Percentiles rank a stretch among this genome's conserved stretches.
phyloP scores from a whole-genome alignment of 2,329 filamentous ascomycete genomes.

The Huntiella abstrusa region DNA sequence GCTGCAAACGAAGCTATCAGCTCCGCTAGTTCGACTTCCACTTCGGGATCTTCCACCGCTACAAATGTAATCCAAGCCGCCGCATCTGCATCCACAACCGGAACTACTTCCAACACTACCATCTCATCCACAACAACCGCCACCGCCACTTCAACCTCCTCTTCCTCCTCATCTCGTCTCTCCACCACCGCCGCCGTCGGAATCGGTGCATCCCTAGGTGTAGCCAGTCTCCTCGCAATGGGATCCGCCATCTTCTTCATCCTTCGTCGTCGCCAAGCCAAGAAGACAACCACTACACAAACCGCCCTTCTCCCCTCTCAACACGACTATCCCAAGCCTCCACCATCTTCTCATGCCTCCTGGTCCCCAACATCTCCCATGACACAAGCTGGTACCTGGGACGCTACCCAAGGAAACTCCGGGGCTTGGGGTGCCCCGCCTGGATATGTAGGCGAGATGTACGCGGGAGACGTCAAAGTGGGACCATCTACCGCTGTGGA shows the following conservation, averaged over 20 bases:
- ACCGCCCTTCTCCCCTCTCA: not conserved
- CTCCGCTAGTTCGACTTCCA: slow-evolving; percentile 6
- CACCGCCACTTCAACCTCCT: not conserved
- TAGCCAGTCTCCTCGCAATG: slow-evolving; percentile 15
- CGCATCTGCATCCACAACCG: not conserved
- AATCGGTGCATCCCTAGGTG: slow-evolving; percentile 21
- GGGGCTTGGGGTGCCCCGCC: not conserved
- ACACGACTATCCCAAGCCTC: slow-evolving; percentile 2
- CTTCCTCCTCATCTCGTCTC: not conserved
- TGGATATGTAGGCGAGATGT: not conserved
- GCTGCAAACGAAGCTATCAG: slow-evolving; percentile 11
- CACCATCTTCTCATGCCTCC: slow-evolving; percentile 1
- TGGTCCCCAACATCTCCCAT: slow-evolving; percentile 3
- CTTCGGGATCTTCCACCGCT: slow-evolving; percentile 8
- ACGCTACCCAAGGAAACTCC: slow-evolving; percentile 4
- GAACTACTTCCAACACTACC: not conserved
- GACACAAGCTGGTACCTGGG: not conserved
- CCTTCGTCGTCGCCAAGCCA: slow-evolving; percentile 16
- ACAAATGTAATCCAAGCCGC: not conserved
- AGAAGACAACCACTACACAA: slow-evolving; percentile 12
- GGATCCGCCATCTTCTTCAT: slow-evolving; percentile 15
- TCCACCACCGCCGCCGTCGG: slow-evolving; percentile 21
- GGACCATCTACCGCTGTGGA: not conserved
- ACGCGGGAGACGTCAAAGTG: not conserved
- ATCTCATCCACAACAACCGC: slow-evolving; percentile 1